These are phyloP conservation scores for Apiospora koreana DNA, from an alignment of 2,329 filamentous ascomycete species.

Conservation along the genomic window DNA sequence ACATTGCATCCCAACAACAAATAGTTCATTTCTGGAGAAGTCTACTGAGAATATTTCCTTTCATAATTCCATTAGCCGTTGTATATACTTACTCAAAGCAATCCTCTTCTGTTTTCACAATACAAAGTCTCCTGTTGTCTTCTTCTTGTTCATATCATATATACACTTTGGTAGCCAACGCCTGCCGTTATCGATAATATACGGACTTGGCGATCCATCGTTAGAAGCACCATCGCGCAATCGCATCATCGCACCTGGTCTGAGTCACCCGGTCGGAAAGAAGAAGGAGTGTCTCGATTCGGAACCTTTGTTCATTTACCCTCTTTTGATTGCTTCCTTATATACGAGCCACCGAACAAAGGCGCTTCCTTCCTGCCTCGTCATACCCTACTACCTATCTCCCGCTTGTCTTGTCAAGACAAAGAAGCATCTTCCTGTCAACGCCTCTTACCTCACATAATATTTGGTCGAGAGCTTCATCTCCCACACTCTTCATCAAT, in stretches of 20 bases:
- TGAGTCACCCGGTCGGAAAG: constrained; percentile 14
- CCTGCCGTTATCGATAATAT: background rate
- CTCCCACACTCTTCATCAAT: background rate
- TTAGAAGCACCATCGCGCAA: background rate
- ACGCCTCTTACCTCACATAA: constrained; percentile 8
- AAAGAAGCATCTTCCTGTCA: constrained; percentile 1
- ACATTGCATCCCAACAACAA: background rate
- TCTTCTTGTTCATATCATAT: background rate
- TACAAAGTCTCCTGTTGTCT: background rate
- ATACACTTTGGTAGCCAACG: background rate
- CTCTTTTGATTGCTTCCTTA: background rate
- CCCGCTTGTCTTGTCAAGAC: background rate
- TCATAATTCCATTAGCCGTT: background rate
- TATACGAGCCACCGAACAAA: background rate
- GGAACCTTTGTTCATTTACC: background rate
- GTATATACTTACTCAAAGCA: background rate
- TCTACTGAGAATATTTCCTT: background rate
- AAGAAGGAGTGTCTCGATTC: background rate
- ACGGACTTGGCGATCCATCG: background rate
- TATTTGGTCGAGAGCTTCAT: background rate
- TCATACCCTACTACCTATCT: background rate
- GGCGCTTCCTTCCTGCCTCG: background rate
- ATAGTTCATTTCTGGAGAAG: background rate
- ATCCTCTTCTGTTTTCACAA: background rate
- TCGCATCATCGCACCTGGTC: constrained; percentile 9